phyloP scores from a whole-genome alignment of 192 early-diverging fungal genomes.

The Phlyctochytrium planicorne region DNA sequence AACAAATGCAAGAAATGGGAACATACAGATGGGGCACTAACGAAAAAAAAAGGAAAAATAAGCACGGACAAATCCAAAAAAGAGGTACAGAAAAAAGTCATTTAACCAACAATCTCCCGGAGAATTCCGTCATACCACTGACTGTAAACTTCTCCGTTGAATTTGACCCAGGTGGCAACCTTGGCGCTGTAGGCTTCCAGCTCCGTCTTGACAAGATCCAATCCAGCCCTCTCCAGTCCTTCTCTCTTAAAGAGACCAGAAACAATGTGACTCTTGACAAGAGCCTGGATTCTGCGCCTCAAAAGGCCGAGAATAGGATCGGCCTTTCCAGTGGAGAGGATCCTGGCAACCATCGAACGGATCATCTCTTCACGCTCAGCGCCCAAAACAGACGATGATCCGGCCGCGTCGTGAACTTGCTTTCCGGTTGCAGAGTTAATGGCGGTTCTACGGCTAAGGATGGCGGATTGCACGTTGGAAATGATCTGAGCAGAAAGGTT shows the following conservation, averaged over 20 bases:
- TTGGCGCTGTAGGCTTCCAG: conserved; percentile 45
- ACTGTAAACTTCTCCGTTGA: conserved; percentile 61
- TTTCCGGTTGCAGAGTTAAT: conserved; percentile 27
- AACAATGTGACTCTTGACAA: conserved; percentile 41
- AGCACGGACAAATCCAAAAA: too few species aligned
- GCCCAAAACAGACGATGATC: too few species aligned
- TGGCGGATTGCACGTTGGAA: conserved; percentile 10
- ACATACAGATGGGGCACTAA: too few species aligned
- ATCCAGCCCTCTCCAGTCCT: conserved; percentile 46
- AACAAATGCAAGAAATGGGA: too few species aligned
- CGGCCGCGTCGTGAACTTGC: not conserved
- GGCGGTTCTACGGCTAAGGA: conserved; percentile 9
- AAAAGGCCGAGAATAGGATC: conserved; percentile 58
- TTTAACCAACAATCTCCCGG: conserved; percentile 31
- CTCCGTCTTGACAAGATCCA: conserved; percentile 48
- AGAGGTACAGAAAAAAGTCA: too few species aligned
- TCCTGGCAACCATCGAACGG: conserved; percentile 46
- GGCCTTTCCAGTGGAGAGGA: conserved; percentile 36
- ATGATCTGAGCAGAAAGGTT: conserved; percentile 33
- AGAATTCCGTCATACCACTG: conserved; percentile 61
- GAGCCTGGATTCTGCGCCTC: conserved; percentile 44
- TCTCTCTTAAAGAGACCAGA: conserved; percentile 43
- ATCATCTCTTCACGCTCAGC: conserved; percentile 31
- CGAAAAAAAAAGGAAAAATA: too few species aligned
- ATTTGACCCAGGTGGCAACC: conserved; percentile 48